phyloP scores from a whole-genome alignment of 2,329 filamentous ascomycete genomes.

The Dothideomycetes sp. region DNA sequence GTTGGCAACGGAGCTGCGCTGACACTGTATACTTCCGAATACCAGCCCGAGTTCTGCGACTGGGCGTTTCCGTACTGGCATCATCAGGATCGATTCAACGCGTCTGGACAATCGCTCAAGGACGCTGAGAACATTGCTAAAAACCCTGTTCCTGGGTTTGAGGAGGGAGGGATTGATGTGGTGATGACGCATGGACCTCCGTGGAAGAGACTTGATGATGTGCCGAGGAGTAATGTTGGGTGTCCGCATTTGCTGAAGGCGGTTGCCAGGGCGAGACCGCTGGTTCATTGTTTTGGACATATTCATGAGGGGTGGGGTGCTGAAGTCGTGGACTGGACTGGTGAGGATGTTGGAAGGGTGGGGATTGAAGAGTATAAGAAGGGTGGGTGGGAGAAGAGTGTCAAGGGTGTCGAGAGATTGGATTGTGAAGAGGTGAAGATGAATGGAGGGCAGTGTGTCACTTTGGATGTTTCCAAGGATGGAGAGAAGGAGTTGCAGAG shows the following conservation, averaged over 20 bases:
- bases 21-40: conserved; percentile 46
- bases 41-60: conserved; percentile 47
- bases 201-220: conserved; percentile 40
- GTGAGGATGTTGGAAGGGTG: conserved; percentile 37
- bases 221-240: conserved; percentile 35
- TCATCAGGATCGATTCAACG: conserved; percentile 45
- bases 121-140: conserved; percentile 24
- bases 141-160: conserved; percentile 28
- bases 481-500: conserved; percentile 27
- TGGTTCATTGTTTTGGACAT: conserved; percentile 54
- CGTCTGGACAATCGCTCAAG: conserved; percentile 16
- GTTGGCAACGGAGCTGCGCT: conserved; percentile 42
- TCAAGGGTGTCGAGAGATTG: conserved; percentile 13
- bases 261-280: conserved; percentile 40
- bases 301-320: conserved; percentile 50
- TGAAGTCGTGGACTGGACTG: conserved; percentile 32
- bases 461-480: conserved; percentile 20
- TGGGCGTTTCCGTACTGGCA: conserved; percentile 49
- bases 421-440: conserved; percentile 18
- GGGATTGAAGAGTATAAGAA: conserved; percentile 25
- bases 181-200: conserved; percentile 56
- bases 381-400: conserved; percentile 18
- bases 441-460: conserved; percentile 26
- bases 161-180: conserved; percentile 37
- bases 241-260: conserved; percentile 47